Evolutionary conservation across 768 basidiomycete species (phyloP), one percentile per base, ranked within the genome.

Genomic region (Termitomyces sp.): DNA sequence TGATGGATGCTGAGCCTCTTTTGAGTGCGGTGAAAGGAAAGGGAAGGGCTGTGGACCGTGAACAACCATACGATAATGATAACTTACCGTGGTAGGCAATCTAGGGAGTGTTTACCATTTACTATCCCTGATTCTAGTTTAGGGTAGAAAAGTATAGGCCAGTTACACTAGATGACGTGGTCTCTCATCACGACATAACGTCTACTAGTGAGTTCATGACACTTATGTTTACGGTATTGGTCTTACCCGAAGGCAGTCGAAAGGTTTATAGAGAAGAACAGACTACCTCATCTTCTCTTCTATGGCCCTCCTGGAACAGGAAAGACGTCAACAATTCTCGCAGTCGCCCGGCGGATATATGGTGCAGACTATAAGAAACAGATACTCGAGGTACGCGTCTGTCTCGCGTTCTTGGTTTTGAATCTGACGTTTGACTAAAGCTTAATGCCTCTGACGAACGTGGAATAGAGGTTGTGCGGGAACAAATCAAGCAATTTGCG

Each of bases 121-220:
- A 36, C 9, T 5, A 5, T 7, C 5, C 36, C 34, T 57, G 20
- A 68, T 40, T 57, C 58, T 55, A 48, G 58, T 38, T 49, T 65
- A 96, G 96, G 96, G 97, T 98, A 42, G 96, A 99, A 74, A 98
- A 98, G 75, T 98, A 98, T 76, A 79, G 97, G 57, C 97, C 97
- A 12, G 89, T 88, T 9, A 89, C 90, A 3, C 76, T 99, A 60
- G 88, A 90, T 67, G 97, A 98, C 67, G 94, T 99, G 25, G 97
- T 99, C 8, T 96, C 96, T 0, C 97, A 99, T 70, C 88, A 91
- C 65, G 94, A 97, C 71, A 98, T 98, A 65, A 98, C 90, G 1
- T 85, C 79, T 50, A 99, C 97, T 8, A 98, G 97, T 98, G 63
- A 68, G 89, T 77, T 17, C 29, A 38, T 29, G 36, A 54, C 36